These are phyloP conservation scores for Camillea tinctor DNA, from an alignment of 2,329 filamentous ascomycete genomes.

Conservation along the genomic window DNA sequence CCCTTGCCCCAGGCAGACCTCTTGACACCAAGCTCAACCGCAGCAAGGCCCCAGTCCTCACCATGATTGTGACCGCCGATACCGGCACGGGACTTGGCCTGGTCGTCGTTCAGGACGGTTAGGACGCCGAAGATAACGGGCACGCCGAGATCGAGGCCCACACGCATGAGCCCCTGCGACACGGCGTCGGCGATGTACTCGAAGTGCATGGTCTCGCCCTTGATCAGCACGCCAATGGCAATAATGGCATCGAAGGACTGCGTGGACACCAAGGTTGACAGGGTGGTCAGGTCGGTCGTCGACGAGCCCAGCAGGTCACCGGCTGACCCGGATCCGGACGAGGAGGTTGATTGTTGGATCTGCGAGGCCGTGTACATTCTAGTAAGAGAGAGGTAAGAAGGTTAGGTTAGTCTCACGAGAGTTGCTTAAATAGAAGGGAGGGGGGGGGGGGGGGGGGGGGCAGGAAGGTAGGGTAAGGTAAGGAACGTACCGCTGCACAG, in stretches of 20 bases:
- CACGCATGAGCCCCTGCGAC: conserved; percentile 88
- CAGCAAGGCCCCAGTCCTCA: conserved; percentile 91
- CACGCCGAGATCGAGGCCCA: conserved; percentile 84
- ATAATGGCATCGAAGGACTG: conserved; percentile 89
- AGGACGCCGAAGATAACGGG: conserved; percentile 91
- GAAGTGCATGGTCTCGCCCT: conserved; percentile 99
- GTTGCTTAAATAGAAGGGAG: conserved; percentile 1
- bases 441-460: conserved; percentile 2
- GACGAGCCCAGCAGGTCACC: conserved; percentile 73
- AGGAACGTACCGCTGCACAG: conserved; percentile 72
- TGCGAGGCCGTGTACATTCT: conserved; percentile 85
- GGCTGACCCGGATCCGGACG: conserved; percentile 62
- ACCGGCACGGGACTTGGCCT: conserved; percentile 82
- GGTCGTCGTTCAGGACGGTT: conserved; percentile 84
- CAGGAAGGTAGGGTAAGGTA: neutral
- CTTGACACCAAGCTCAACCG: conserved; percentile 92
- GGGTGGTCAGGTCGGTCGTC: conserved; percentile 64
- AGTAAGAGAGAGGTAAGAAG: conserved; percentile 8
- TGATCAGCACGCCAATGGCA: conserved; percentile 93
- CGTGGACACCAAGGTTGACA: conserved; percentile 33
- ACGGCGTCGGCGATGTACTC: conserved; percentile 96
- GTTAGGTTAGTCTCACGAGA: conserved; percentile 1
- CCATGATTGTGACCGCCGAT: conserved; percentile 81
- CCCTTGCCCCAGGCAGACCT: conserved; percentile 79
- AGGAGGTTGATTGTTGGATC: conserved; percentile 69